These are phyloP conservation scores for Apiospora arundinis DNA, from an alignment of 2,329 filamentous ascomycete species.

Conservation along the genomic window DNA sequence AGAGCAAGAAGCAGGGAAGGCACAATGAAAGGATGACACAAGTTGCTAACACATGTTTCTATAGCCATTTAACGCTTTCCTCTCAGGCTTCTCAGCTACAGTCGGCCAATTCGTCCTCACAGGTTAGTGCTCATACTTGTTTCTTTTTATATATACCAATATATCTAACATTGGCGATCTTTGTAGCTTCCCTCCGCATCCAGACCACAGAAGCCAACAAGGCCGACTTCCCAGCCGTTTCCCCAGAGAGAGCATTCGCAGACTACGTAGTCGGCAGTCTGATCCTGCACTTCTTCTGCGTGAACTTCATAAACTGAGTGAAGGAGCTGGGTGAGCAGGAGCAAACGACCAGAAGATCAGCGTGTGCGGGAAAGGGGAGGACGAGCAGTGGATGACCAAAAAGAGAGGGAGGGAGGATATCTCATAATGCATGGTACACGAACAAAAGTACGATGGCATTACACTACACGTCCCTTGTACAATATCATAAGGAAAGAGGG, in stretches of 20 bases:
- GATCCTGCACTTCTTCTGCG: slow-evolving; percentile 97
- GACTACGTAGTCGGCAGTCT: slow-evolving; percentile 95
- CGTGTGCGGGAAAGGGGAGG: background rate
- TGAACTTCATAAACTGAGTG: slow-evolving; percentile 97
- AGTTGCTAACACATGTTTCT: slow-evolving; percentile 30
- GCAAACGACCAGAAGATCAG: background rate
- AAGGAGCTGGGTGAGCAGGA: background rate
- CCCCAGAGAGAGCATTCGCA: slow-evolving; percentile 90
- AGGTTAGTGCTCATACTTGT: slow-evolving; percentile 61
- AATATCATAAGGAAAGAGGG: background rate
- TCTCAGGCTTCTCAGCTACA: slow-evolving; percentile 91
- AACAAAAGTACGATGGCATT: background rate
- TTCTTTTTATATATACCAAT: background rate
- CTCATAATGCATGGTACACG: slow-evolving; percentile 25
- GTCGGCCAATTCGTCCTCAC: slow-evolving; percentile 98
- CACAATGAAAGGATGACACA: background rate
- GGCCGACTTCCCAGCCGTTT: slow-evolving; percentile 76
- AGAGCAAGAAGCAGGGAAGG: background rate
- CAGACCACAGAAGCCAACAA: slow-evolving; percentile 88
- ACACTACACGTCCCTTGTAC: background rate
- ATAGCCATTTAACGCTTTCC: slow-evolving; percentile 98
- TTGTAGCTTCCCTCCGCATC: slow-evolving; percentile 76
- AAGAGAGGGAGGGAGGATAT: slow-evolving; percentile 24
- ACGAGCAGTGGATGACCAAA: background rate
- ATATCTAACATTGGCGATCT: slow-evolving; percentile 24